Percentiles rank a stretch among this genome's conserved stretches.
Evolutionary conservation across 73 alveolate species (phyloP).

Genomic region (Stentor coeruleus): DNA sequence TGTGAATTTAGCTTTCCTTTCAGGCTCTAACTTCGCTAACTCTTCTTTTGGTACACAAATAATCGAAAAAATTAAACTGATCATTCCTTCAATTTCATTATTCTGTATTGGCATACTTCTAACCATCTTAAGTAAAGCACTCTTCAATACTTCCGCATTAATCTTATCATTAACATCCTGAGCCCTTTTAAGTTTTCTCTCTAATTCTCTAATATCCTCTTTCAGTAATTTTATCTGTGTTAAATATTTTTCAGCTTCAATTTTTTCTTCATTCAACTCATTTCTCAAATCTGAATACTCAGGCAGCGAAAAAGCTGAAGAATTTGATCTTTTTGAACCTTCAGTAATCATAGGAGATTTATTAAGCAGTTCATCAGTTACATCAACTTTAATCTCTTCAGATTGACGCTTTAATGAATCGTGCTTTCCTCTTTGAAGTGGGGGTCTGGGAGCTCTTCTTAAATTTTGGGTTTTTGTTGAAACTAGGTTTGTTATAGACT

Average conservation of each 20-base stretch:
- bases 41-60: background rate
- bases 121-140: background rate
- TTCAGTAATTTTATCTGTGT: conserved; percentile 13
- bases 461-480: background rate
- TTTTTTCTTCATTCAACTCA: background rate
- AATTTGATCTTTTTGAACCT: background rate
- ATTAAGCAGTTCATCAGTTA: background rate
- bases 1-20: background rate
- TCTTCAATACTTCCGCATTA: background rate
- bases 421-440: no score
- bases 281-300: background rate
- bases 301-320: background rate
- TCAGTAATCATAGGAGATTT: background rate
- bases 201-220: background rate
- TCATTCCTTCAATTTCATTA: conserved; percentile 14
- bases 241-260: background rate
- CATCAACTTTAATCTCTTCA: background rate
- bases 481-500: background rate
- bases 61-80: background rate
- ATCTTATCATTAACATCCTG: background rate
- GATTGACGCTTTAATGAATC: background rate
- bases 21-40: background rate
- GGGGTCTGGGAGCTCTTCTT: conserved; percentile 17
- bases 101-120: background rate
- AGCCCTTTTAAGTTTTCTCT: background rate